Evolutionary conservation across 768 basidiomycete genomes (phyloP).

Genomic region (Ramaria sp.): DNA sequence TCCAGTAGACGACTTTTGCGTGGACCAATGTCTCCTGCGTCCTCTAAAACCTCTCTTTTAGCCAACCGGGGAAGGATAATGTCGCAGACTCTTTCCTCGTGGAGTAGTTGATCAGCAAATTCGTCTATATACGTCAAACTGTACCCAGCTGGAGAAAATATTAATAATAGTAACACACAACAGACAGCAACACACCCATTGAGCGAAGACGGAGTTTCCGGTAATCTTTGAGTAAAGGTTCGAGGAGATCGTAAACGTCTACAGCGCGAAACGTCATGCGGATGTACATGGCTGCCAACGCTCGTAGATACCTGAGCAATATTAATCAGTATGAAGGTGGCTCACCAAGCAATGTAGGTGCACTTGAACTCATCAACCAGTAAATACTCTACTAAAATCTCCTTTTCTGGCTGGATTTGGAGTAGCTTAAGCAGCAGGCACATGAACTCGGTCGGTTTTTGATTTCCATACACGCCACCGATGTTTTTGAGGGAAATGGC

Average conservation of each 20-base stretch:
- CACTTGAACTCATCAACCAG: slow-evolving; percentile 98
- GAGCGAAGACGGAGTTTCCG: slow-evolving; percentile 75
- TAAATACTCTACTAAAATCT: slow-evolving; percentile 91
- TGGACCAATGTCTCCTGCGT: slow-evolving; percentile 80
- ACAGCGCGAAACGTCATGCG: slow-evolving; percentile 87
- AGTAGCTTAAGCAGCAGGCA: slow-evolving; percentile 88
- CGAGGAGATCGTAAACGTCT: slow-evolving; percentile 88
- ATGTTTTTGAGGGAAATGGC: slow-evolving; percentile 73
- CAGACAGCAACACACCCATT: slow-evolving; percentile 47
- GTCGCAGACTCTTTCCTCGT: slow-evolving; percentile 91
- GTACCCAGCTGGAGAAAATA: slow-evolving; percentile 58
- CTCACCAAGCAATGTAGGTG: slow-evolving; percentile 15
- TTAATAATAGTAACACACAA: background rate
- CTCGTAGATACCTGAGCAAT: slow-evolving; percentile 72
- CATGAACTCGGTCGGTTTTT: slow-evolving; percentile 88
- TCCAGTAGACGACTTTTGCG: slow-evolving; percentile 80
- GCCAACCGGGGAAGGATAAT: slow-evolving; percentile 87
- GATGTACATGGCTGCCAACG: slow-evolving; percentile 87
- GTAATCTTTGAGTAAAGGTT: slow-evolving; percentile 91
- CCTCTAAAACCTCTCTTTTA: slow-evolving; percentile 81
- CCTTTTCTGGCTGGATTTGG: slow-evolving; percentile 96
- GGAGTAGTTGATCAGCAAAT: slow-evolving; percentile 74
- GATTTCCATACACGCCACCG: slow-evolving; percentile 93
- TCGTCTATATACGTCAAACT: slow-evolving; percentile 84
- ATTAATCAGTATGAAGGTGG: background rate